Evolutionary conservation across 257 asterid genomes (phyloP).

Genomic region (Rehmannia glutinosa): DNA sequence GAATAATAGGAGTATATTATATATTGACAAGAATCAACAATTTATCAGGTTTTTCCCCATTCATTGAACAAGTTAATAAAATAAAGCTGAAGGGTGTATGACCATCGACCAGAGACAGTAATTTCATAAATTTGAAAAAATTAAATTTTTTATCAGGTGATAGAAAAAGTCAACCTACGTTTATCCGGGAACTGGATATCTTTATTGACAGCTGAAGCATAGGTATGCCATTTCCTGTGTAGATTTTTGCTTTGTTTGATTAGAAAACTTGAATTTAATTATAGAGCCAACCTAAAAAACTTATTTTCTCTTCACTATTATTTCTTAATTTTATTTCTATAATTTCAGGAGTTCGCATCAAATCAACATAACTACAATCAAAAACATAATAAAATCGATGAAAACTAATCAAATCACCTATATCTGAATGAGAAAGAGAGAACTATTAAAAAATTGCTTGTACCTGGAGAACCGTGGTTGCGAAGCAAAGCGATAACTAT

Average conservation of each 20-base stretch:
- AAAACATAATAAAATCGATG: neutral
- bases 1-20: neutral
- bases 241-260: neutral
- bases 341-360: neutral
- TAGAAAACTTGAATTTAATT: neutral
- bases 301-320: neutral
- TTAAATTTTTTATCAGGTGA: neutral
- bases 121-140: no score
- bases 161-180: slow-evolving; percentile 3
- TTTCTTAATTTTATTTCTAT: neutral
- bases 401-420: neutral
- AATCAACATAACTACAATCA: neutral
- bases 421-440: neutral
- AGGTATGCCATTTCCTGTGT: neutral
- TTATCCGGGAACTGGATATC: neutral
- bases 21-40: neutral
- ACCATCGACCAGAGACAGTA: neutral
- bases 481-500: slow-evolving; percentile 18
- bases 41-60: neutral
- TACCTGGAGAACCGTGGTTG: slow-evolving; percentile 46
- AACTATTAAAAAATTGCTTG: neutral
- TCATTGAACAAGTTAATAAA: neutral
- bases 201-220: neutral
- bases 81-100: neutral
- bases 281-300: neutral